Evolutionary conservation across 2,329 filamentous ascomycete genomes (phyloP).

Genomic region (Lojkania enalia): DNA sequence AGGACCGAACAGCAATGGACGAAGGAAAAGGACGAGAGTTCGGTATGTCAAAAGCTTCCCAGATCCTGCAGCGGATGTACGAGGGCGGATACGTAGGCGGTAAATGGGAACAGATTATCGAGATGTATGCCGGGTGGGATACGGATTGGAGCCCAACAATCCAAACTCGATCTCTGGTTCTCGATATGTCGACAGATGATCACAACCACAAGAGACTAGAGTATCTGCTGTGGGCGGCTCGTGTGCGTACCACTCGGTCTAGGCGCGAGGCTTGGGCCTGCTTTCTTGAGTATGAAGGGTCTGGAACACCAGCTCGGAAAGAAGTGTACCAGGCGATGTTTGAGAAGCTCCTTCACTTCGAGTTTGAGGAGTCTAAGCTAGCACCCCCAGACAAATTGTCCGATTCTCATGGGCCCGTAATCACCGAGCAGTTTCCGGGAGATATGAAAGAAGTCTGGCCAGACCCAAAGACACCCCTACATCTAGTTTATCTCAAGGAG

Average conservation of each 20-base stretch:
- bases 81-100: constrained; percentile 60
- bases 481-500: constrained; percentile 67
- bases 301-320: constrained; percentile 39
- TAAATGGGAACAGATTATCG: constrained; percentile 58
- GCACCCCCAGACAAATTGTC: constrained; percentile 28
- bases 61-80: constrained; percentile 59
- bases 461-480: constrained; percentile 61
- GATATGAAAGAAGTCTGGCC: constrained; percentile 61
- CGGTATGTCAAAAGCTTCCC: constrained; percentile 60
- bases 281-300: constrained; percentile 60
- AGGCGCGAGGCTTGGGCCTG: constrained; percentile 67
- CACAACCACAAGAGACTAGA: constrained; percentile 15
- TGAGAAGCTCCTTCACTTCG: constrained; percentile 55
- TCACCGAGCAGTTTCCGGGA: constrained; percentile 56
- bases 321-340: constrained; percentile 61
- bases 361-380: constrained; percentile 10
- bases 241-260: constrained; percentile 63
- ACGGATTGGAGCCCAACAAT: constrained; percentile 65
- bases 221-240: constrained; percentile 57
- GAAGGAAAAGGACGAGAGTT: constrained; percentile 59
- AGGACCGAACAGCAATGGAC: constrained; percentile 63
- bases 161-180: constrained; percentile 57
- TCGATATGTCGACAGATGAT: constrained; percentile 8
- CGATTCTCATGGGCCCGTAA: constrained; percentile 17
- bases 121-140: constrained; percentile 64